phyloP scores from a whole-genome alignment of 2,329 filamentous ascomycete species.

The Pseudogymnoascus sp. region DNA sequence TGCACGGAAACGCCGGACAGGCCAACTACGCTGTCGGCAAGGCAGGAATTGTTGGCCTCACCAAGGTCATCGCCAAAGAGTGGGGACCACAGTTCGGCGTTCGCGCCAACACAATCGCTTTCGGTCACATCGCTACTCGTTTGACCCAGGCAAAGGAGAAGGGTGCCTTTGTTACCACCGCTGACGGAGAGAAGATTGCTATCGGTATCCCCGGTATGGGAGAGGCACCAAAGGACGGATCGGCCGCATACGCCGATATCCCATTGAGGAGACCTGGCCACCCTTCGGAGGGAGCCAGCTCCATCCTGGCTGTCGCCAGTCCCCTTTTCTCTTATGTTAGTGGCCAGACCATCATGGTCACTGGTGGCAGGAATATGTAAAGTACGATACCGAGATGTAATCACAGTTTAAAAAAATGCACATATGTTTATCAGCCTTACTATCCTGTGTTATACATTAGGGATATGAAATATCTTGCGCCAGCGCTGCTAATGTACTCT shows the following conservation, averaged over 20 bases:
- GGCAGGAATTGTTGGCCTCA: conserved; percentile 72
- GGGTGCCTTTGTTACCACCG: conserved; percentile 68
- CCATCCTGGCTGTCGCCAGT: conserved; percentile 69
- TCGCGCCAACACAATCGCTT: conserved; percentile 73
- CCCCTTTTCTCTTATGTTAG: conserved; percentile 78
- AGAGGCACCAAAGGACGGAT: conserved; percentile 34
- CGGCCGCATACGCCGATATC: conserved; percentile 56
- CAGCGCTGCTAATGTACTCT: neutral
- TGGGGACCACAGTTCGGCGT: conserved; percentile 83
- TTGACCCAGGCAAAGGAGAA: conserved; percentile 79
- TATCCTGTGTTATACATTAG: neutral
- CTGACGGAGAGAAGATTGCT: conserved; percentile 66
- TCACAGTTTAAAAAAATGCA: neutral
- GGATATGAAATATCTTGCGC: neutral
- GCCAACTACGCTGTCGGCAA: conserved; percentile 83
- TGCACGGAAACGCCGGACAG: conserved; percentile 86
- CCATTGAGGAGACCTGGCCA: conserved; percentile 68
- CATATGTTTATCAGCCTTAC: neutral
- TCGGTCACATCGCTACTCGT: conserved; percentile 72
- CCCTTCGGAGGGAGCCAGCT: conserved; percentile 70
- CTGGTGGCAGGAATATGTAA: conserved; percentile 61
- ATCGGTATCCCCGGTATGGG: conserved; percentile 64
- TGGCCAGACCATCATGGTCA: conserved; percentile 81
- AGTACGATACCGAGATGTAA: neutral
- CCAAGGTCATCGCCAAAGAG: conserved; percentile 85